These are phyloP conservation scores for Nosema bombycis DNA, from an alignment of 371 early-diverging fungal species.

Conservation along the genomic window DNA sequence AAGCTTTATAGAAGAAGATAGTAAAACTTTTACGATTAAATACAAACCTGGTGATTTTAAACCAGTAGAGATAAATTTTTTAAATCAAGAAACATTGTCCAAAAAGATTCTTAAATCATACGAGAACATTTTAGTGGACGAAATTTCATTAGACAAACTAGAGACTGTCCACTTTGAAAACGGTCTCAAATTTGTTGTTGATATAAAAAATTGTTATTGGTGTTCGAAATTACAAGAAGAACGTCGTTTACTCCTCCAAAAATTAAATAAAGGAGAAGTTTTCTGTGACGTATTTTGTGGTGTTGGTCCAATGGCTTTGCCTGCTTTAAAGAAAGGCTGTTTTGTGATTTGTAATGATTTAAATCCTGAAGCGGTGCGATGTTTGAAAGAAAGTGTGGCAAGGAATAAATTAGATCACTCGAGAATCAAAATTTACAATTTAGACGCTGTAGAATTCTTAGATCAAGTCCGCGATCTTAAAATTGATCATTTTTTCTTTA, in stretches of 20 bases:
- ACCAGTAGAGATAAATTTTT: background rate
- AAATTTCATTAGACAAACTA: slow-evolving; percentile 16
- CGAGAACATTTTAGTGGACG: no score
- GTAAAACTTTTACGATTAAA: background rate
- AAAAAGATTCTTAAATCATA: no score
- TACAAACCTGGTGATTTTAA: background rate
- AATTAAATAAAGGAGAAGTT: slow-evolving; percentile 41
- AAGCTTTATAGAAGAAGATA: background rate
- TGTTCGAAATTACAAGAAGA: slow-evolving; percentile 64
- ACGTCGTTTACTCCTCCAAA: slow-evolving; percentile 43
- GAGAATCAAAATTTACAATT: slow-evolving; percentile 48
- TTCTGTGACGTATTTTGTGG: slow-evolving; percentile 66
- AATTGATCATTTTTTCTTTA: slow-evolving; percentile 63
- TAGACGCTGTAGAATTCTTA: slow-evolving; percentile 60
- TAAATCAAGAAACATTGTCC: no score
- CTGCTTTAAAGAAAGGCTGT: slow-evolving; percentile 54
- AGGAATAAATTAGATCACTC: slow-evolving; percentile 51
- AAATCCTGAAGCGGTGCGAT: slow-evolving; percentile 61
- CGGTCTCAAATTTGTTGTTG: slow-evolving; percentile 56
- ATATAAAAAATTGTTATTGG: slow-evolving; percentile 65
- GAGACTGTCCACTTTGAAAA: slow-evolving; percentile 62
- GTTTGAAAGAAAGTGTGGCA: slow-evolving; percentile 54
- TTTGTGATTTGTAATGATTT: slow-evolving; percentile 63
- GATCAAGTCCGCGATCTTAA: slow-evolving; percentile 29
- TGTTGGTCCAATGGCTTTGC: slow-evolving; percentile 64